Conservation (phyloP, 2,329 filamentous ascomycete genomes). For the Plectosphaerella sp. region DNA sequence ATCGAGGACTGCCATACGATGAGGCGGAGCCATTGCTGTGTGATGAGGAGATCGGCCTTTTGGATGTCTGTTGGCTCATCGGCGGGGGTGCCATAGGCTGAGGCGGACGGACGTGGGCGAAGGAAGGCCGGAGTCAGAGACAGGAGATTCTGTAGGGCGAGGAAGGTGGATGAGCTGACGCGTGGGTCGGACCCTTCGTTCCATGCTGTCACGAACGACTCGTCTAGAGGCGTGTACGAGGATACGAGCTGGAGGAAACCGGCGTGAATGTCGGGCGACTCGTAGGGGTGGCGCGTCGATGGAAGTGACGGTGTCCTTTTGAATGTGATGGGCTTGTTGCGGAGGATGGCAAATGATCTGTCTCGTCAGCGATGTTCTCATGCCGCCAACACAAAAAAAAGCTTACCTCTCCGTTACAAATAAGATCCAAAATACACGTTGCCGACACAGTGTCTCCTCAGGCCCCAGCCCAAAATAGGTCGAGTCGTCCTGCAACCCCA, state of each 20-base stretch:
- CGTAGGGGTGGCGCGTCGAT: conserved; percentile 46
- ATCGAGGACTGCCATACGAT: conserved; percentile 72
- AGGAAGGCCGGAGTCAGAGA: conserved; percentile 26
- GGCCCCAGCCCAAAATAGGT: conserved; percentile 44
- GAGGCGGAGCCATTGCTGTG: conserved; percentile 65
- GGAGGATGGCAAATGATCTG: conserved; percentile 59
- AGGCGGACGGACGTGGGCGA: conserved; percentile 13
- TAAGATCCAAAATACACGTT: conserved; percentile 58
- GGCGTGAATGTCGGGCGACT: conserved; percentile 45
- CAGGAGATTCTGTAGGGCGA: conserved; percentile 27
- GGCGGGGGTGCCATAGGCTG: conserved; percentile 23
- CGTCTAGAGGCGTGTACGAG: conserved; percentile 59
- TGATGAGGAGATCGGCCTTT: conserved; percentile 64
- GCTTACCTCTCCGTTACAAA: conserved; percentile 56
- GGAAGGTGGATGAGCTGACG: conserved; percentile 26
- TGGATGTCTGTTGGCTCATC: conserved; percentile 57
- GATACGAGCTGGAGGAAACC: conserved; percentile 58
- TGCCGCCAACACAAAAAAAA: background rate
- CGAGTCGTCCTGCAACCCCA: conserved; percentile 54
- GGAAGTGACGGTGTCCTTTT: conserved; percentile 54
- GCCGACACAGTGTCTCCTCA: conserved; percentile 47
- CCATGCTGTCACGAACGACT: conserved; percentile 60
- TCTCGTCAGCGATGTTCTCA: background rate
- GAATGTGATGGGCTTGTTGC: conserved; percentile 59
- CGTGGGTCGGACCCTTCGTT: conserved; percentile 47